phyloP scores from a whole-genome alignment of 441 rosid species.

The Populus tomentosa region DNA sequence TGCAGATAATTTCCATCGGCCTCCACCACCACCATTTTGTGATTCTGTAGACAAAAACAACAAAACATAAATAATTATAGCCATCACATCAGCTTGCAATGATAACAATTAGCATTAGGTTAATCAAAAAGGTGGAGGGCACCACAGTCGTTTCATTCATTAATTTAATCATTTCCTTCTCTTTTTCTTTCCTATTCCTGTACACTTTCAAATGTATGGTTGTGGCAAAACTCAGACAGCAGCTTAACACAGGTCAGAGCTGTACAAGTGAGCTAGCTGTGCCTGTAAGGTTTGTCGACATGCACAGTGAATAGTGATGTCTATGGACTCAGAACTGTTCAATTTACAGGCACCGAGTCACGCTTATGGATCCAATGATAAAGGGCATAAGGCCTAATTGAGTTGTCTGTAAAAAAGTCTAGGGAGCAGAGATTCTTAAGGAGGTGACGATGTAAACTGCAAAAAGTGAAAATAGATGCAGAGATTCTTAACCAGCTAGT shows the following conservation, averaged over 20 bases:
- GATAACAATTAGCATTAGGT: not conserved
- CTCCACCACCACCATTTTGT: slow-evolving; percentile 68
- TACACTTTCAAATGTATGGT: not conserved
- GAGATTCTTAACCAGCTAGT: not conserved
- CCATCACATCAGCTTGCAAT: slow-evolving; percentile 9
- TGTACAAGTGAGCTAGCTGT: not conserved
- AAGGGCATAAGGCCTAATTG: not conserved
- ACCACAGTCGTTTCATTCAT: not conserved
- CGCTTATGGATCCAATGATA: too few relatives aligned
- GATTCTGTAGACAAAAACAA: slow-evolving; percentile 47
- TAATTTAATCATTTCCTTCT: not conserved
- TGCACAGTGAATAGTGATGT: not conserved
- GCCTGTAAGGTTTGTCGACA: not conserved
- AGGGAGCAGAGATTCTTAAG: not conserved
- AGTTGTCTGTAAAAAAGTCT: not conserved
- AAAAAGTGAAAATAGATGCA: not conserved
- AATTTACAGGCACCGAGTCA: too few relatives aligned
- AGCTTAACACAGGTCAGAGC: not conserved
- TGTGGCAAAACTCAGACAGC: not conserved
- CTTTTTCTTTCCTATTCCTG: not conserved
- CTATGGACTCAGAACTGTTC: too few relatives aligned
- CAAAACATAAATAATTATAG: not conserved
- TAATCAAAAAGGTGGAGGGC: slow-evolving; percentile 36
- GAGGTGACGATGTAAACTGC: not conserved
- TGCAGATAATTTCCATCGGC: slow-evolving; percentile 75